A percentile compares a stretch with the other conserved stretches of the same genome.
Evolutionary conservation across 1,284 basidiomycete species (phyloP).

Genomic region (Pseudozyma sp.): DNA sequence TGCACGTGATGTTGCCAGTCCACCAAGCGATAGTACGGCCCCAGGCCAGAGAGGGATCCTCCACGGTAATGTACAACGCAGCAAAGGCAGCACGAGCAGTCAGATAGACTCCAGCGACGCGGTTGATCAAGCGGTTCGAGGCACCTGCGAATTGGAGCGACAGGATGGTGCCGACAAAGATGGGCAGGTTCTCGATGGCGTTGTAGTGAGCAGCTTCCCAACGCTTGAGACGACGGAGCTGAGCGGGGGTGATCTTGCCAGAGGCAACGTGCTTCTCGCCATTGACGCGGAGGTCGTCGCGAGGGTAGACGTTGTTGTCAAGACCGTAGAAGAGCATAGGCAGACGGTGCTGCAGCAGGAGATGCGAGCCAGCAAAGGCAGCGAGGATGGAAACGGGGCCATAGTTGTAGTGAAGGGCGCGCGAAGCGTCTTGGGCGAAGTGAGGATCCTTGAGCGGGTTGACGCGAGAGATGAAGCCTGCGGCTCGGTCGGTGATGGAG

Average conservation of each 20-base stretch:
- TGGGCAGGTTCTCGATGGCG: slow-evolving; percentile 41
- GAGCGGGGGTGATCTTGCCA: slow-evolving; percentile 39
- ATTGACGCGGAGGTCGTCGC: slow-evolving; percentile 36
- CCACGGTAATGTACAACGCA: slow-evolving; percentile 34
- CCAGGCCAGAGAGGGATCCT: slow-evolving; percentile 17
- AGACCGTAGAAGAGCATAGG: slow-evolving; percentile 48
- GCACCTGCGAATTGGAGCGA: slow-evolving; percentile 47
- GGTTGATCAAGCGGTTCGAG: slow-evolving; percentile 45
- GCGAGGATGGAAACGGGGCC: slow-evolving; percentile 50
- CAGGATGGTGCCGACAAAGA: slow-evolving; percentile 47
- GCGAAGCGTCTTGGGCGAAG: slow-evolving; percentile 36
- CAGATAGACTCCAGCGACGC: slow-evolving; percentile 40
- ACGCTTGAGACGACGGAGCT: slow-evolving; percentile 44
- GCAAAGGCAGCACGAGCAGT: slow-evolving; percentile 37
- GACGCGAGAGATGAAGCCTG: slow-evolving; percentile 38
- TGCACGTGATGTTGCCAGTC: slow-evolving; percentile 45
- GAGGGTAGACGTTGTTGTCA: slow-evolving; percentile 48
- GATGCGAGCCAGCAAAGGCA: slow-evolving; percentile 50
- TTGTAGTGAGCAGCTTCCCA: slow-evolving; percentile 57
- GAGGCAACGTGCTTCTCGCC: slow-evolving; percentile 46
- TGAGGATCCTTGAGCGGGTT: slow-evolving; percentile 47
- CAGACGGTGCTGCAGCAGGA: slow-evolving; percentile 46
- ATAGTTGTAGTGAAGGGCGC: slow-evolving; percentile 39
- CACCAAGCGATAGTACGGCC: slow-evolving; percentile 43
- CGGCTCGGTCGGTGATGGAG: slow-evolving; percentile 35